Evolutionary conservation across 2,329 filamentous ascomycete genomes (phyloP).

Genomic region (Sporothrix mexicana): DNA sequence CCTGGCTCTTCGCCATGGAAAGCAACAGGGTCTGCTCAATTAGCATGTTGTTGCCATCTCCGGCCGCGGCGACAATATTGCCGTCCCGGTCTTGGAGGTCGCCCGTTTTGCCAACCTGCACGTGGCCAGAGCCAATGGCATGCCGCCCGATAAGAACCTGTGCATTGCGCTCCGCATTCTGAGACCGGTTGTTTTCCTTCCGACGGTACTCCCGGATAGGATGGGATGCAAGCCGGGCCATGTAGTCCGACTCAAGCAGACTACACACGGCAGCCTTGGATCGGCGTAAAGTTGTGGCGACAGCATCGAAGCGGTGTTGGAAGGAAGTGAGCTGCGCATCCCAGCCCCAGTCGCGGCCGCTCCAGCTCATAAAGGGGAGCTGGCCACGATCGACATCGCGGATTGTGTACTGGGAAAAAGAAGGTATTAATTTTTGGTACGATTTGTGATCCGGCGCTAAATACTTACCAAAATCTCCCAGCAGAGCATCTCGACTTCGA

Average conservation of each 20-base stretch:
- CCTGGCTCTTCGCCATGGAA: slow-evolving; percentile 8
- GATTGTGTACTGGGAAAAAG: slow-evolving; percentile 25
- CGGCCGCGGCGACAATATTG: slow-evolving; percentile 33
- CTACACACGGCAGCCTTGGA: slow-evolving; percentile 39
- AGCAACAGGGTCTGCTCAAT: slow-evolving; percentile 37
- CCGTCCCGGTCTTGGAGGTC: slow-evolving; percentile 37
- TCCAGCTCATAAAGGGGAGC: slow-evolving; percentile 37
- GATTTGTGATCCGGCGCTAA: too few species aligned
- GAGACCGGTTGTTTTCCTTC: slow-evolving; percentile 39
- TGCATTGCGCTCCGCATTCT: slow-evolving; percentile 38
- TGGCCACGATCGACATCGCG: slow-evolving; percentile 35
- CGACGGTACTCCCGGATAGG: slow-evolving; percentile 38
- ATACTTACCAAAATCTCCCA: slow-evolving; percentile 36
- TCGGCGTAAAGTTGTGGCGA: slow-evolving; percentile 34
- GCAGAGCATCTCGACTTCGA: slow-evolving; percentile 38
- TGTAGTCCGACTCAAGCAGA: slow-evolving; percentile 37
- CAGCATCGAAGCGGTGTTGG: slow-evolving; percentile 34
- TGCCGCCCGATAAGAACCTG: slow-evolving; percentile 38
- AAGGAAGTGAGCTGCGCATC: slow-evolving; percentile 34
- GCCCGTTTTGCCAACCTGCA: slow-evolving; percentile 32
- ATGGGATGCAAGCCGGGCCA: slow-evolving; percentile 36
- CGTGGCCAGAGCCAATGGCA: slow-evolving; percentile 35
- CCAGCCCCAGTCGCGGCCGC: slow-evolving; percentile 38
- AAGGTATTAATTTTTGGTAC: neutral
- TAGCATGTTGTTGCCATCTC: slow-evolving; percentile 30